These are phyloP conservation scores for Musa schizocarpa DNA, from an alignment of 176 grass and related monocot genomes.

Conservation along the genomic window DNA sequence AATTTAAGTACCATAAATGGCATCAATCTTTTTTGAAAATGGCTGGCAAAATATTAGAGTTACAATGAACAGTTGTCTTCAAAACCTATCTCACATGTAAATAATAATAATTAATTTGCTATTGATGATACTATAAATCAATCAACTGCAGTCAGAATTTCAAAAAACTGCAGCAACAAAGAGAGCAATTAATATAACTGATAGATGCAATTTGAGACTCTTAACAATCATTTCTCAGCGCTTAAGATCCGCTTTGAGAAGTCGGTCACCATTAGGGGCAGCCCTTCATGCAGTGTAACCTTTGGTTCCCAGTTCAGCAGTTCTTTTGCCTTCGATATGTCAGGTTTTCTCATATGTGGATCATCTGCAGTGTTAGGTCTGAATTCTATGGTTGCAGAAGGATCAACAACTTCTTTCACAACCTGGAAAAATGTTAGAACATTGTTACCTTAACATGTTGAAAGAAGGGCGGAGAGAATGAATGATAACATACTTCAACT, in stretches of 20 bases:
- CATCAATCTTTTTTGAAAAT: too few relatives aligned
- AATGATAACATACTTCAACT: background rate
- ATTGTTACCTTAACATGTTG: background rate
- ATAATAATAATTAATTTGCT: too few relatives aligned
- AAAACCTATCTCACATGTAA: too few relatives aligned
- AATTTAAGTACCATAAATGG: too few relatives aligned
- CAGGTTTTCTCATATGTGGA: conserved; percentile 97
- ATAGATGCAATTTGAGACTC: background rate
- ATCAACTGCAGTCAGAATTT: background rate
- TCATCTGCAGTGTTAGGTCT: conserved; percentile 84
- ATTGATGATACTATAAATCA: background rate
- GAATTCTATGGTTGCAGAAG: conserved; percentile 63
- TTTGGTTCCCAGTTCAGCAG: conserved; percentile 88
- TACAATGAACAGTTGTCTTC: too few relatives aligned
- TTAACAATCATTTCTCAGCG: background rate
- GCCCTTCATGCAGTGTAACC: conserved; percentile 63
- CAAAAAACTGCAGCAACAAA: background rate
- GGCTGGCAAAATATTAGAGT: too few relatives aligned
- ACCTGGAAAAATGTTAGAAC: conserved; percentile 31
- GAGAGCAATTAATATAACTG: background rate
- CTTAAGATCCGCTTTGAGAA: conserved; percentile 60
- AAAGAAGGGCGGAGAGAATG: background rate
- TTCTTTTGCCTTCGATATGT: conserved; percentile 71
- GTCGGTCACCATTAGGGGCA: conserved; percentile 68
- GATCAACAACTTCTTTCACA: conserved; percentile 84